Evolutionary conservation across 176 grass and related monocot species (phyloP), one percentile per base, ranked within the genome.

Genomic region (Cocos nucifera): DNA sequence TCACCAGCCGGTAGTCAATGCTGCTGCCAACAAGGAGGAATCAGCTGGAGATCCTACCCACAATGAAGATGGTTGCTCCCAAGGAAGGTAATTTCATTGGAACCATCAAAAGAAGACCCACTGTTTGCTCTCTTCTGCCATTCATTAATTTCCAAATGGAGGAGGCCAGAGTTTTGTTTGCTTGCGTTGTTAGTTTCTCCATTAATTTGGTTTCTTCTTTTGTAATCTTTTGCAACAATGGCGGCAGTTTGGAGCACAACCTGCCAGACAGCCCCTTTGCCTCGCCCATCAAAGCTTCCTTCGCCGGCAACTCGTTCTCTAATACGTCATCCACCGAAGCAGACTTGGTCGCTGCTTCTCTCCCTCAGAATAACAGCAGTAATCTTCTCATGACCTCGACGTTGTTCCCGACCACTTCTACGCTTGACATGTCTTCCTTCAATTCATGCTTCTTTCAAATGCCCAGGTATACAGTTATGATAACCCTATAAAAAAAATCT

Each of bases 191-290:
- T 44, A 44, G 35, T 44, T 44, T 44, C 35, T 44, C 35, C 7
- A 2, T 58, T 28, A 32, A 25, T 35, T 52, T 65, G 53, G 63
- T 75, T 54, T 50, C 3, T 39, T 29, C 52, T 79, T 63, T 66
- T 78, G 26, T 64, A 58, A 62, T 14, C 78, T 83, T 14, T 62
- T 64, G 49, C 69, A 67, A 74, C 21, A 76, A 69, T 66, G 62
- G 58, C 63, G 86, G 86, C 56, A 55, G 54, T 55, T 39, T 77
- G 82, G 83, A 96, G 78, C 85, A 84, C 77, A 90, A 66, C 66
- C 59, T 96, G 71, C 91, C 86, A 57, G 83, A 87, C 49, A 85
- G 80, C 65, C 91, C 87, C 15, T 85, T 90, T 25, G 75, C 91
- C 15, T 96, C 83, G 23, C 86, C 83, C 24, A 77, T 65, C 78